Evolutionary conservation across 75 land plant species (phyloP), one percentile per base, ranked within the genome.

Genomic region (Cunninghamia lanceolata): DNA sequence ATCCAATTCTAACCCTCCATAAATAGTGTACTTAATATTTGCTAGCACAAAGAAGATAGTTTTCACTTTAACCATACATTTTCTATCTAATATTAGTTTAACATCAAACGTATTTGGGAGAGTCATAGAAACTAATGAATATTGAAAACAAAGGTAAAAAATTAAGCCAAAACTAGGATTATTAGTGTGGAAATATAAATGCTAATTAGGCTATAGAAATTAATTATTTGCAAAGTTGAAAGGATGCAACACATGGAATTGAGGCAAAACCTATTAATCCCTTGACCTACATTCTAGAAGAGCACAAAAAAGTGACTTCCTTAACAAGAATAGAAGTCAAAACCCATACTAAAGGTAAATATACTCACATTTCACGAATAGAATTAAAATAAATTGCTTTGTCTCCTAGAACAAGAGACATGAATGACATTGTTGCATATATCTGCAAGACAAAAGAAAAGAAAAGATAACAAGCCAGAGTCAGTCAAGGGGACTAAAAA

Each of bases 301-400:
- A 11, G 83, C 43, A 68, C 52, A 63, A 17, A 71, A 84, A 30
- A 30, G 53, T 47, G 32, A 53, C 19, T 53, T 83, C 19, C 84
- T 35, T 34, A 46, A 89, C 15, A 11, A 86, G 10, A 32, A 15
- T 71, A 28, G 39, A 78, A 47, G 15, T 38, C 35, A 70, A 19
- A 66, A 56, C 66, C 50, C 47, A 17, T 35, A 39, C 15, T 16
- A 85, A 71, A 71, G 45, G 32, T 43, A 15, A 40, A 40, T 14
- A 78, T 45, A 86, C 97, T 96, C 92, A 96, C 99, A 98, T 89
- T 91, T 96, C 99, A 9, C 99, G 87, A 30, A 98, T 94, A n/a
- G 98, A 98, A 84, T 97, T 91, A 86, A 98, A 98, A 83, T 94
- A 95, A 45, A 98, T 96, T 50, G 99, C 89, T 54, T 91, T 90